phyloP scores from a whole-genome alignment of 2,329 filamentous ascomycete genomes.

The Xylaria sp. region DNA sequence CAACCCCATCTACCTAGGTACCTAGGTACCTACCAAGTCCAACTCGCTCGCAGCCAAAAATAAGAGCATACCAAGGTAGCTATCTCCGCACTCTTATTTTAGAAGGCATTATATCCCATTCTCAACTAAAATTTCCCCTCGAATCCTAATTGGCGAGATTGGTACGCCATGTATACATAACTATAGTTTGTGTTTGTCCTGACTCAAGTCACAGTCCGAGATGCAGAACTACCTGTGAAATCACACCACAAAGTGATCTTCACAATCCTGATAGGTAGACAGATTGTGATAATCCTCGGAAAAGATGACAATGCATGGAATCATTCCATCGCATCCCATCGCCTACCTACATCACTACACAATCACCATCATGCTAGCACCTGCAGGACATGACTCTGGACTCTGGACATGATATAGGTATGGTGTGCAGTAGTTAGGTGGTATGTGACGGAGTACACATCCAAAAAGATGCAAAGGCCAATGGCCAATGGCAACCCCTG shows the following conservation, averaged over 20 bases:
- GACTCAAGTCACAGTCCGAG: slow-evolving; percentile 16
- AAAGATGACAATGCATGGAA: slow-evolving; percentile 23
- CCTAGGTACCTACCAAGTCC: no score
- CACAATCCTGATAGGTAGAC: slow-evolving; percentile 27
- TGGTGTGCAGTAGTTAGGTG: slow-evolving; percentile 4
- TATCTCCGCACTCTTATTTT: not conserved
- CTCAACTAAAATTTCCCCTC: not conserved
- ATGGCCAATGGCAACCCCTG: slow-evolving; percentile 33
- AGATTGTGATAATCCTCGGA: not conserved
- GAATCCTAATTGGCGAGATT: not conserved
- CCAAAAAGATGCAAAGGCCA: not conserved
- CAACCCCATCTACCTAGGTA: no score
- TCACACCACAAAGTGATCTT: slow-evolving; percentile 21
- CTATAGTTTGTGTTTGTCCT: not conserved
- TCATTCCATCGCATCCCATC: slow-evolving; percentile 15
- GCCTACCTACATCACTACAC: not conserved
- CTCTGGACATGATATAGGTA: not conserved
- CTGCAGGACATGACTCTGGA: slow-evolving; percentile 8
- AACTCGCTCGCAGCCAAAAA: not conserved
- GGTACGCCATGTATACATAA: not conserved
- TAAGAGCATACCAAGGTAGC: not conserved
- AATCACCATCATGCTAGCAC: slow-evolving; percentile 16
- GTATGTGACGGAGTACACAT: slow-evolving; percentile 8
- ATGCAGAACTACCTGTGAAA: slow-evolving; percentile 21
- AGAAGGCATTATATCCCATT: not conserved